These are phyloP conservation scores for Teunomyces funiuensis DNA, from an alignment of 805 yeast genomes.

Conservation along the genomic window DNA sequence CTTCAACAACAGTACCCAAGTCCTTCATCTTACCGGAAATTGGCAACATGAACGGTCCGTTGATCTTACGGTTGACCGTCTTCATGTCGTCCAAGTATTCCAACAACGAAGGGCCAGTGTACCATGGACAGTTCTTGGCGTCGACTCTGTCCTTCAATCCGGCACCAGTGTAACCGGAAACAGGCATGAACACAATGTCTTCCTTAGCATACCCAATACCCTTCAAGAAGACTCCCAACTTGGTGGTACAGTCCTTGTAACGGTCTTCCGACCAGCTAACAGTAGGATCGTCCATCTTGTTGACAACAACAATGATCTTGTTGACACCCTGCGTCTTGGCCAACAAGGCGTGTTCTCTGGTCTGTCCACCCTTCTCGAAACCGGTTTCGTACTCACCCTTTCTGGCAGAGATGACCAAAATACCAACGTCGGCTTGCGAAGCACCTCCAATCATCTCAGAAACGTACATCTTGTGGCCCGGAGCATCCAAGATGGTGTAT, in stretches of 20 bases:
- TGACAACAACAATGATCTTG: constrained; percentile 87
- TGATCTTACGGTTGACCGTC: constrained; percentile 78
- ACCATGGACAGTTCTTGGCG: constrained; percentile 82
- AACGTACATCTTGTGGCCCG: constrained; percentile 98
- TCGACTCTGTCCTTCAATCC: constrained; percentile 87
- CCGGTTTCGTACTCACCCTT: constrained; percentile 99
- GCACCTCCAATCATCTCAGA: constrained; percentile 99
- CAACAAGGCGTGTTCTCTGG: constrained; percentile 94
- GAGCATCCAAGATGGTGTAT: constrained; percentile 97
- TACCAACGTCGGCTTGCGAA: constrained; percentile 98
- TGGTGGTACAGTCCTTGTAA: constrained; percentile 90
- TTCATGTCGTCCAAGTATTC: constrained; percentile 86
- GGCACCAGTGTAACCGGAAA: constrained; percentile 96
- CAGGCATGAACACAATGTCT: constrained; percentile 92
- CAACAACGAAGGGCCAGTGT: constrained; percentile 85
- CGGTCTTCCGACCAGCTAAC: constrained; percentile 95
- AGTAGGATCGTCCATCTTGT: constrained; percentile 99
- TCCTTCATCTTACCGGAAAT: constrained; percentile 93
- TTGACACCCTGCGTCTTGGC: constrained; percentile 99
- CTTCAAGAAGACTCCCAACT: constrained; percentile 73
- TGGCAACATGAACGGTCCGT: constrained; percentile 97
- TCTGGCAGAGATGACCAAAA: constrained; percentile 95
- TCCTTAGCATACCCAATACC: constrained; percentile 89
- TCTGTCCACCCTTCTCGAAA: constrained; percentile 98
- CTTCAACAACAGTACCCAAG: constrained; percentile 96